Conservation (phyloP, 163 green algal species). For the Chlamydomonas reinhardtii region DNA sequence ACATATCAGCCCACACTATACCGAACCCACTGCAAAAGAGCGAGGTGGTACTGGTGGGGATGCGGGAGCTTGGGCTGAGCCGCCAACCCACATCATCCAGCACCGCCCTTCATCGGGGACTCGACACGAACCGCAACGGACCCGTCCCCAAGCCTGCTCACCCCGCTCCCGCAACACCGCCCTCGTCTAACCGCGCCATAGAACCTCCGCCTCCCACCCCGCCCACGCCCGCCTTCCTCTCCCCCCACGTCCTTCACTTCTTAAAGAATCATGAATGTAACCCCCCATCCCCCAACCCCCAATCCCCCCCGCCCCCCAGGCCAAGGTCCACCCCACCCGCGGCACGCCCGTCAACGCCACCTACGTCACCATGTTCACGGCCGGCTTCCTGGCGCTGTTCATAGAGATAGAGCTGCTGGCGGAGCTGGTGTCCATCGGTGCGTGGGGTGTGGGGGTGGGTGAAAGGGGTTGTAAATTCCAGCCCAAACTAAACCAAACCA, state of each 20-base stretch:
- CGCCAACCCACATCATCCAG: too few species aligned
- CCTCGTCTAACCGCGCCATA: too few species aligned
- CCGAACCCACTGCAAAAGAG: too few species aligned
- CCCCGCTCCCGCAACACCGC: too few species aligned
- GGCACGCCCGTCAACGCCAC: conserved; percentile 76
- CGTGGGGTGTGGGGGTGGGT: background rate
- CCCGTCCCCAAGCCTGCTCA: too few species aligned
- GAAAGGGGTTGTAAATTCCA: background rate
- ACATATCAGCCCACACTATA: too few species aligned
- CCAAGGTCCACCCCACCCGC: conserved; percentile 59
- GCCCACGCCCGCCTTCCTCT: background rate
- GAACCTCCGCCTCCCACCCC: background rate
- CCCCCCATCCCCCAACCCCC: background rate
- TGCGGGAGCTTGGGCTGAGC: too few species aligned
- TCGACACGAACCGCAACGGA: too few species aligned
- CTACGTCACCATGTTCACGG: conserved; percentile 57
- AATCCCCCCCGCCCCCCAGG: conserved; percentile 41
- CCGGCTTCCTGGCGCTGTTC: conserved; percentile 74
- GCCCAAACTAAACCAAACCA: too few species aligned
- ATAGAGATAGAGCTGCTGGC: conserved; percentile 85
- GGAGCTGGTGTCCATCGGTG: conserved; percentile 71
- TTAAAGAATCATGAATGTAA: too few species aligned
- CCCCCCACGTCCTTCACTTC: background rate
- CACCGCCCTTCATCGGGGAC: too few species aligned
- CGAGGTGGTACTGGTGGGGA: too few species aligned